These are phyloP conservation scores for Chlorella sp. DNA, from an alignment of 139 green algal species.

Conservation along the genomic window DNA sequence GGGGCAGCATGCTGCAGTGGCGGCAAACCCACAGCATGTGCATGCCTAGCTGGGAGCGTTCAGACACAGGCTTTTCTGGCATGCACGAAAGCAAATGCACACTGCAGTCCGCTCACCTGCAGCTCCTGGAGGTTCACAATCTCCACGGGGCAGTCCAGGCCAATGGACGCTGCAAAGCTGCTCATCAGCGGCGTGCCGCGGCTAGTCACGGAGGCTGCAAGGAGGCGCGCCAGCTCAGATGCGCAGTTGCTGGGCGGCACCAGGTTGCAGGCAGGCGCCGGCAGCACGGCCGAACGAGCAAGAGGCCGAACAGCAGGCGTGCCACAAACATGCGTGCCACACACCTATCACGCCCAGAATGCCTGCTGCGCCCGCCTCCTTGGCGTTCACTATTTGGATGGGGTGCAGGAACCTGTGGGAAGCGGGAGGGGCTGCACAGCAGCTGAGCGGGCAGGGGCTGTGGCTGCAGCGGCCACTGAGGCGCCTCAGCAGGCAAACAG, in stretches of 20 bases:
- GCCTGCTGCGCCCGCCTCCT: conserved; percentile 80
- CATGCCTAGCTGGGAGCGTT: too few relatives aligned
- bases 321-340: too few relatives aligned
- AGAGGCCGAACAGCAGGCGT: too few relatives aligned
- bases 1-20: too few relatives aligned
- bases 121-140: conserved; percentile 44
- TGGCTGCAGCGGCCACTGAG: neutral
- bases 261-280: too few relatives aligned
- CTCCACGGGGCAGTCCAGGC: conserved; percentile 51
- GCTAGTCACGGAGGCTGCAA: conserved; percentile 53
- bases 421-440: neutral
- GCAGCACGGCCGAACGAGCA: too few relatives aligned
- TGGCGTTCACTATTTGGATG: conserved; percentile 69
- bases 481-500: neutral
- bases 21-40: too few relatives aligned
- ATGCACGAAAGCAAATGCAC: too few relatives aligned
- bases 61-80: too few relatives aligned
- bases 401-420: neutral
- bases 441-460: neutral
- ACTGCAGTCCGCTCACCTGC: neutral
- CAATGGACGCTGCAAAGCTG: conserved; percentile 72
- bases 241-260: too few relatives aligned
- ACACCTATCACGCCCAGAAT: conserved; percentile 56
- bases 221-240: too few relatives aligned
- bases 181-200: conserved; percentile 74